A percentile compares a stretch with the other conserved stretches of the same genome.
Evolutionary conservation across 2,329 filamentous ascomycete species (phyloP).

Genomic region (Elsinoe perseae): DNA sequence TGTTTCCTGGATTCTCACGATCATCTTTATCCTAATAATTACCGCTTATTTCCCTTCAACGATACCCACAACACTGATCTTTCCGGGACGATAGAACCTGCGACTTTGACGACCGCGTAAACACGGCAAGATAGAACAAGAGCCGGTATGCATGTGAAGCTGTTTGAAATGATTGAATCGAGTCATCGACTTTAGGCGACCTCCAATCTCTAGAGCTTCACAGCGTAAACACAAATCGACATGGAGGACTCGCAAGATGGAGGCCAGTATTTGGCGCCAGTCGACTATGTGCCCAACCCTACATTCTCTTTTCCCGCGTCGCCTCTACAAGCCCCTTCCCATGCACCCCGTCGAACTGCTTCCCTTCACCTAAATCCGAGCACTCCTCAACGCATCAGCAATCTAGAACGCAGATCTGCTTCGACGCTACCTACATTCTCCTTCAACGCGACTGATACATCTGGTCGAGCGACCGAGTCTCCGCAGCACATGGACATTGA

Average conservation of each 20-base stretch:
- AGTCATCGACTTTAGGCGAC: not conserved
- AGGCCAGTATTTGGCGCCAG: slow-evolving; percentile 19
- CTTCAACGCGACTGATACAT: slow-evolving; percentile 40
- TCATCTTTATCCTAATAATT: not conserved
- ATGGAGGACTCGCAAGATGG: slow-evolving; percentile 7
- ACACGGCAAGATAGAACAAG: not conserved
- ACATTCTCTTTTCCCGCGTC: slow-evolving; percentile 43
- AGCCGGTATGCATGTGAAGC: not conserved
- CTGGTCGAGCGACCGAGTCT: slow-evolving; percentile 28
- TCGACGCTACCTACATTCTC: slow-evolving; percentile 41
- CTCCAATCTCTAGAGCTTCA: not conserved
- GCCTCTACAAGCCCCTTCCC: slow-evolving; percentile 24
- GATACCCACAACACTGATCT: not conserved
- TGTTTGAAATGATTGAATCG: not conserved
- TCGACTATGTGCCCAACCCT: slow-evolving; percentile 42
- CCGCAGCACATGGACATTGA: slow-evolving; percentile 33
- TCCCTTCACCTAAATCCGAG: slow-evolving; percentile 30
- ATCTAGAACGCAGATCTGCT: slow-evolving; percentile 35
- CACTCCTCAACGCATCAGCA: slow-evolving; percentile 32
- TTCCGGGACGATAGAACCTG: not conserved
- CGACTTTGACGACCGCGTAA: no score
- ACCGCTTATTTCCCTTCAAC: not conserved
- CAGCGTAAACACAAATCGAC: not conserved
- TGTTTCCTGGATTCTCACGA: slow-evolving; percentile 5
- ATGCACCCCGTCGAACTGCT: slow-evolving; percentile 23